Base-by-base conservation (phyloP, 129 eudicot genomes). In the Escallonia rubra region DNA sequence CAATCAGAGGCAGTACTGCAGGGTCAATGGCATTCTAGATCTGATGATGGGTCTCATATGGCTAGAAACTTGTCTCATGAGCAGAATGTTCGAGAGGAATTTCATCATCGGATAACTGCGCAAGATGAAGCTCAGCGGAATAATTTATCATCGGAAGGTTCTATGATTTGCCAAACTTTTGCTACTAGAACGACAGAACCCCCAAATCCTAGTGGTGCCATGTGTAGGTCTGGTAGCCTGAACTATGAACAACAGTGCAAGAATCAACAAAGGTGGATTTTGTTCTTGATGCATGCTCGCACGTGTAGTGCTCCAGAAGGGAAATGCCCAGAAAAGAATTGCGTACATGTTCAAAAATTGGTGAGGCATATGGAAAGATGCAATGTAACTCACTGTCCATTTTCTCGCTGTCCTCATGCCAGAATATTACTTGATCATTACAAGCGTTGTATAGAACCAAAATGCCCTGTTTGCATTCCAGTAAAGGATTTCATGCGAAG, bases 221-320 rank as follows among this genome's bases (percentile, higher is more conserved):
- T 54, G 73, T 62, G 64, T 49, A 79, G 64, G 69, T 71, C 83
- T 54, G 66, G 60, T 60, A 74, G 76, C 63, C 66, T 74, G 44
- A 62, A 62, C 66, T 79, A 74, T 54, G 95, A 86, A 45, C 68
- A 73, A 69, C 82, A 83, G 61, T 84, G 41, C 73, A 71, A 10
- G 66, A 73, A 92, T 57, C 91, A 89, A 77, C 80, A 65, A 74
- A 84, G 79, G 63, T 92, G 98, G 98, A 65, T 92, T 10, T 79
- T 92, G 71, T 86, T 89, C 72, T 71, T 92, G 80, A 65, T 72
- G 55, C 98, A 92, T 86, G 98, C 98, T 44, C 91, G 95, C 59
- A 71, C 70, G 13, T 92, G 98, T 68, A 68, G 44, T 53, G 71
- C 82, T 40, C 91, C 92, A 44, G 79, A 74, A 56, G 95, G 96